Evolutionary conservation across 768 basidiomycete species (phyloP), one percentile per base, ranked within the genome.

Genomic region (Gymnopilus dilepis): DNA sequence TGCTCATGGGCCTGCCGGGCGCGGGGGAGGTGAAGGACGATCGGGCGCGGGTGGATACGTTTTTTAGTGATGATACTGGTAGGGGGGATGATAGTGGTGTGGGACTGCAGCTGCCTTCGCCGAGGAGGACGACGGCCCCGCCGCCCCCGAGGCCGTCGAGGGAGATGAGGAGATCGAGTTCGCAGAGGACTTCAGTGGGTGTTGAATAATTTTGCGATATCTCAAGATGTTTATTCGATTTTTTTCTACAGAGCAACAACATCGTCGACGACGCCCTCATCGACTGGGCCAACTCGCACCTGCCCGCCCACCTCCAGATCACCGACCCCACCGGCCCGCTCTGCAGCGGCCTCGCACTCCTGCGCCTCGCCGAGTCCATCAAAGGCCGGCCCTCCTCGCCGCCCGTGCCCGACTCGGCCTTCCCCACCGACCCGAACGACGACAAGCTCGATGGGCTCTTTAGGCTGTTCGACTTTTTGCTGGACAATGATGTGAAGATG

Each of bases 401-500:
- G 15, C 83, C 90, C 9, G 88, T 95, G 2, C 86, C 87, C 1
- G 92, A 94, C 67, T 85, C 87, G 1, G 88, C 89, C 0, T 97
- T 97, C 79, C 90, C 90, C 2, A 72, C 78, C 8, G 84, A 83
- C 40, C 75, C 83, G 12, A 79, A 81, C 62, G 90, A 95, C 70
- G 90, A 96, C 65, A 92, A 90, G 65, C 78, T 97, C 13, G 92
- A 94, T 26, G 94, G 95, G 15, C 78, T 97, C 28, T 95, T 97
- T 79, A 82, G 85, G 59, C 77, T 97, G 58, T 97, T 97, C 76
- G 96, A 98, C 75, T 95, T 94, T 75, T 76, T 97, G 58, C 83
- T 98, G 48, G 94, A 96, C 68, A 93, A 94, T 62, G 95, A 95
- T 51, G 88, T 96, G 59, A 90, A 91, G 76, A 92, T 97, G 81